These are phyloP conservation scores for Plasmodium cynomolgi DNA, from an alignment of 169 alveolate species.

Conservation along the genomic window DNA sequence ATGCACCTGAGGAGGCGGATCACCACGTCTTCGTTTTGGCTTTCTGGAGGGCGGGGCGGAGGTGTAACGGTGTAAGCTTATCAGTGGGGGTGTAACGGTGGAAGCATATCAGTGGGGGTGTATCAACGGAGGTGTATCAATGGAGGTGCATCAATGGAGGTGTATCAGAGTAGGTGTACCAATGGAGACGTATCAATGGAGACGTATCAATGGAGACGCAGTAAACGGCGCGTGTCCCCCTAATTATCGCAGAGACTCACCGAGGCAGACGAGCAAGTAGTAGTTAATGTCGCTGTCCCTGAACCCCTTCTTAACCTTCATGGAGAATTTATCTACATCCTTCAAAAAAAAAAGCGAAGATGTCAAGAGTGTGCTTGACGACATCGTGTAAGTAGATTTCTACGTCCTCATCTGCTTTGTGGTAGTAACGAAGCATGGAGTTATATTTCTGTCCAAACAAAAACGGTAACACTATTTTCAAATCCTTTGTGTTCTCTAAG, in stretches of 20 bases:
- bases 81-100: neutral
- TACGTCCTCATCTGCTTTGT: neutral
- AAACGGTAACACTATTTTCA: constrained; percentile 62
- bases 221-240: neutral
- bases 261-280: constrained; percentile 50
- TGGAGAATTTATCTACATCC: constrained; percentile 19
- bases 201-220: neutral
- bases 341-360: constrained; percentile 36
- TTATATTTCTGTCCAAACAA: constrained; percentile 73
- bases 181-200: neutral
- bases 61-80: neutral
- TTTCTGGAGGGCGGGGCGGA: constrained; percentile 1
- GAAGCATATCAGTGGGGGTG: neutral
- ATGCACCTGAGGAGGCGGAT: constrained; percentile 37
- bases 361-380: constrained; percentile 25
- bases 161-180: no score
- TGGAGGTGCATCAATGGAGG: neutral
- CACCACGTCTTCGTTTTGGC: constrained; percentile 31
- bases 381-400: constrained; percentile 22
- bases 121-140: neutral
- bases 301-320: constrained; percentile 57
- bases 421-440: constrained; percentile 16
- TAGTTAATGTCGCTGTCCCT: constrained; percentile 46
- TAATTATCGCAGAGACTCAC: constrained; percentile 8
- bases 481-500: constrained; percentile 50